Percentiles rank a stretch among this genome's conserved stretches.
phyloP scores from a whole-genome alignment of 164 flowering plant genomes.

The Liquidambar formosana region DNA sequence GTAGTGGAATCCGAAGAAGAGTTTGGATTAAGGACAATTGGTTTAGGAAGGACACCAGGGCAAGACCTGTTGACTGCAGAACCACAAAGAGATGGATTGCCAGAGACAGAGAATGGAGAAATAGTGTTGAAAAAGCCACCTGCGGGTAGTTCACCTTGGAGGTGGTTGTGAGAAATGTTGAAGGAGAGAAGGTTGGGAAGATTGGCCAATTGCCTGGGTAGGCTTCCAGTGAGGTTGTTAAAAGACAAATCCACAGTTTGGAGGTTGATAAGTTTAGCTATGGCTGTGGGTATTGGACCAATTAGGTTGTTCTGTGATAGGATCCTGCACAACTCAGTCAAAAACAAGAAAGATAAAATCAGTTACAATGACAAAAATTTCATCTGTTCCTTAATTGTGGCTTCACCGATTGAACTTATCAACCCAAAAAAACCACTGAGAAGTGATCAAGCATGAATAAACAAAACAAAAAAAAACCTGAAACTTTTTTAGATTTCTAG shows the following conservation, averaged over 20 bases:
- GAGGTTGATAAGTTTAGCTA: conserved; percentile 63
- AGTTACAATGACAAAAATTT: conserved; percentile 10
- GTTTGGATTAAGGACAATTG: conserved; percentile 91
- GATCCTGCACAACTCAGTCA: conserved; percentile 41
- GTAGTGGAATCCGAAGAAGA: conserved; percentile 50
- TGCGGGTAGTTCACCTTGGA: conserved; percentile 87
- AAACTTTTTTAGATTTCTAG: neutral
- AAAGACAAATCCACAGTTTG: conserved; percentile 65
- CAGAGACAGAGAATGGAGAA: conserved; percentile 67
- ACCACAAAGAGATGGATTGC: conserved; percentile 86
- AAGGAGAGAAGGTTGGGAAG: conserved; percentile 67
- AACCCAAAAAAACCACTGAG: neutral
- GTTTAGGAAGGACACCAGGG: conserved; percentile 83
- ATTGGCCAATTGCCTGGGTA: conserved; percentile 81
- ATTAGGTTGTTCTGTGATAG: conserved; percentile 64
- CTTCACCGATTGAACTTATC: neutral
- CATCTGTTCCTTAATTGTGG: neutral
- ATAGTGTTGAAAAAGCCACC: conserved; percentile 89
- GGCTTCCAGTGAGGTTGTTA: conserved; percentile 67
- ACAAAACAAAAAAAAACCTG: neutral
- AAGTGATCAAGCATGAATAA: neutral
- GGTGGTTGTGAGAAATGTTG: conserved; percentile 78
- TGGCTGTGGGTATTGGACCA: conserved; percentile 61
- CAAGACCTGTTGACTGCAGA: conserved; percentile 74
- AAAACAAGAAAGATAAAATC: conserved; percentile 7